phyloP scores from a whole-genome alignment of 2,329 filamentous ascomycete genomes.

The Aspergillus unguis region DNA sequence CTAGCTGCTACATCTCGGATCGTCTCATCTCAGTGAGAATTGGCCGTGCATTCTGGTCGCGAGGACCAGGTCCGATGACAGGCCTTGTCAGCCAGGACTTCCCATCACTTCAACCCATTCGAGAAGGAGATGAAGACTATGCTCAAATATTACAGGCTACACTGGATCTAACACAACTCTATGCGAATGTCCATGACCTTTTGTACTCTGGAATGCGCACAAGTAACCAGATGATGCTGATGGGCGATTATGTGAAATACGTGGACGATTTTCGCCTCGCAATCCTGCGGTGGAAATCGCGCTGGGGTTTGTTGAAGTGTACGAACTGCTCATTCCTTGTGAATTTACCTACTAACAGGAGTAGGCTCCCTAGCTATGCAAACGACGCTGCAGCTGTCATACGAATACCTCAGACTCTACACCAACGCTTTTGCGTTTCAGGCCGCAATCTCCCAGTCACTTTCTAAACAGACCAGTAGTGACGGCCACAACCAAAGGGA shows the following conservation, averaged over 20 bases:
- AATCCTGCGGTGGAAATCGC: conserved; percentile 67
- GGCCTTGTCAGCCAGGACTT: conserved; percentile 65
- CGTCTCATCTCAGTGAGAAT: conserved; percentile 67
- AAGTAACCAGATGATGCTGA: conserved; percentile 66
- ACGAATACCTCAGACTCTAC: conserved; percentile 70
- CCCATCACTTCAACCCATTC: conserved; percentile 60
- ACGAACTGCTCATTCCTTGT: conserved; percentile 20
- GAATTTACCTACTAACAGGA: conserved; percentile 14
- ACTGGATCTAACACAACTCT: conserved; percentile 67
- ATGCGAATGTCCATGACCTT: conserved; percentile 71
- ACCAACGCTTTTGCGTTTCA: conserved; percentile 75
- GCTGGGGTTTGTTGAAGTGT: conserved; percentile 66
- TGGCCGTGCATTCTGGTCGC: conserved; percentile 70
- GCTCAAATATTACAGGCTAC: conserved; percentile 68
- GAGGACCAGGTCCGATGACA: conserved; percentile 65
- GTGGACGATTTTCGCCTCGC: conserved; percentile 70
- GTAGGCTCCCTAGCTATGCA: conserved; percentile 62
- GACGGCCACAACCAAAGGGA: conserved; percentile 37
- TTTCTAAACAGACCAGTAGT: conserved; percentile 34
- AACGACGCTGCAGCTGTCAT: conserved; percentile 65
- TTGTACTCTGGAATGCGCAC: conserved; percentile 69
- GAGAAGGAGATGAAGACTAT: conserved; percentile 62
- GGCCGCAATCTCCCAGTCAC: conserved; percentile 58
- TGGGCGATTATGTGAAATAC: conserved; percentile 70
- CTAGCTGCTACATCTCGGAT: conserved; percentile 65